These are phyloP conservation scores for Debaryomyces coudertii DNA, from an alignment of 1,139 yeast species.

Conservation along the genomic window DNA sequence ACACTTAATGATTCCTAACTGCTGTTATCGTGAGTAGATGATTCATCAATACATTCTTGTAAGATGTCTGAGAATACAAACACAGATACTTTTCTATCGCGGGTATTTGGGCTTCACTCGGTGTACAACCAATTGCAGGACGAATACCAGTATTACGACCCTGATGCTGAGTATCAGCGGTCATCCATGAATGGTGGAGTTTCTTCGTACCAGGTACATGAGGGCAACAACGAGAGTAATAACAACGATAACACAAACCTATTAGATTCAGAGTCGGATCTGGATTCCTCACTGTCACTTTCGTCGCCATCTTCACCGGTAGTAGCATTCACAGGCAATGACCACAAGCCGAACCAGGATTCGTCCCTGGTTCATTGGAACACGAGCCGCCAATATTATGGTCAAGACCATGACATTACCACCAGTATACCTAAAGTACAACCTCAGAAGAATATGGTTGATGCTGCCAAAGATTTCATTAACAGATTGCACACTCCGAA, in stretches of 20 bases:
- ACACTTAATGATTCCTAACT: neutral
- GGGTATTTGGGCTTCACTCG: constrained; percentile 59
- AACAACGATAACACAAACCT: constrained; percentile 19
- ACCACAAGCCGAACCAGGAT: neutral
- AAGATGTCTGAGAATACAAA: constrained; percentile 17
- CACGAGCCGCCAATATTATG: constrained; percentile 2
- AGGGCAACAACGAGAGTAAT: constrained; percentile 10
- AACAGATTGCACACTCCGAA: neutral
- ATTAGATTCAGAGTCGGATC: constrained; percentile 40
- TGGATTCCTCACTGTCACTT: constrained; percentile 33
- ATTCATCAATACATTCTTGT: neutral
- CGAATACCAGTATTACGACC: constrained; percentile 44
- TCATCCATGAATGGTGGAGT: constrained; percentile 11
- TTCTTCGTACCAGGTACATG: constrained; percentile 9
- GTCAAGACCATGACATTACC: neutral
- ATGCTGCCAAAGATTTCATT: neutral
- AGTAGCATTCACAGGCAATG: constrained; percentile 5
- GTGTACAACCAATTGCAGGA: constrained; percentile 47
- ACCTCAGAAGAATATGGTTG: constrained; percentile 1
- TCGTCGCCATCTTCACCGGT: constrained; percentile 20
- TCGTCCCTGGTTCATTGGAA: constrained; percentile 10
- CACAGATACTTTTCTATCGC: constrained; percentile 56
- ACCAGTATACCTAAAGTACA: neutral
- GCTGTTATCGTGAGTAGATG: neutral
- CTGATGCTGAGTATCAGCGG: constrained; percentile 28